These are phyloP conservation scores for Tetracladium marchalianum DNA, from an alignment of 495 filamentous ascomycete species.

Conservation along the genomic window DNA sequence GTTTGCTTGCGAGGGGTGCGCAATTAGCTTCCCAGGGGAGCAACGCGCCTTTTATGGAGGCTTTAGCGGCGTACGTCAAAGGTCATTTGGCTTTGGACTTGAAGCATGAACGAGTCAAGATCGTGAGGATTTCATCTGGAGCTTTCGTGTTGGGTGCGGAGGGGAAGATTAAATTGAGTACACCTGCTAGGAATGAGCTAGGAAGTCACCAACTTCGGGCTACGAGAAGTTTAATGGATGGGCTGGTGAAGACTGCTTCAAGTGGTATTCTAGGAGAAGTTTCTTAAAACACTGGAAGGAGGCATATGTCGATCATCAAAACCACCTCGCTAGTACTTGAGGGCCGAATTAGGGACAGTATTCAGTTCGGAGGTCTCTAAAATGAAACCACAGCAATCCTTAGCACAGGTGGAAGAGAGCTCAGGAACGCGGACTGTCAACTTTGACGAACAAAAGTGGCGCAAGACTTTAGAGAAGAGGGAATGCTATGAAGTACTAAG, in stretches of 20 bases:
- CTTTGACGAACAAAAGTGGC: too few species aligned
- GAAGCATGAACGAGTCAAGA: slow-evolving; percentile 30
- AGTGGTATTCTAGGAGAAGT: neutral
- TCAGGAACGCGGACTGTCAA: too few species aligned
- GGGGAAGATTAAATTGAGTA: slow-evolving; percentile 41
- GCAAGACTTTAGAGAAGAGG: too few species aligned
- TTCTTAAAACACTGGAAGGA: too few species aligned
- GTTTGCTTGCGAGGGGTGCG: slow-evolving; percentile 10
- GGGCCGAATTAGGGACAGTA: too few species aligned
- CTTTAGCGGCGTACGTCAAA: slow-evolving; percentile 33
- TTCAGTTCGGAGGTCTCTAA: too few species aligned
- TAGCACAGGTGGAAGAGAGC: too few species aligned
- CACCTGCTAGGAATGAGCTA: slow-evolving; percentile 14
- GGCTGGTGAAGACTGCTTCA: slow-evolving; percentile 8
- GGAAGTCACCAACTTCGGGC: slow-evolving; percentile 16
- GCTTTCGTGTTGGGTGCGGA: slow-evolving; percentile 44
- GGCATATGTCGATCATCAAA: too few species aligned
- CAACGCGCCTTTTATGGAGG: slow-evolving; percentile 26
- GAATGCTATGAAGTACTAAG: too few species aligned
- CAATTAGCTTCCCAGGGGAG: slow-evolving; percentile 7
- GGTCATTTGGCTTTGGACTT: slow-evolving; percentile 41
- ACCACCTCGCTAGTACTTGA: too few species aligned
- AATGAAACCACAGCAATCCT: too few species aligned
- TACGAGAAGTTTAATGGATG: slow-evolving; percentile 10
- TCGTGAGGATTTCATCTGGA: slow-evolving; percentile 42